Conservation (phyloP, 2,329 filamentous ascomycete genomes). For the Talaromyces atroroseus region DNA sequence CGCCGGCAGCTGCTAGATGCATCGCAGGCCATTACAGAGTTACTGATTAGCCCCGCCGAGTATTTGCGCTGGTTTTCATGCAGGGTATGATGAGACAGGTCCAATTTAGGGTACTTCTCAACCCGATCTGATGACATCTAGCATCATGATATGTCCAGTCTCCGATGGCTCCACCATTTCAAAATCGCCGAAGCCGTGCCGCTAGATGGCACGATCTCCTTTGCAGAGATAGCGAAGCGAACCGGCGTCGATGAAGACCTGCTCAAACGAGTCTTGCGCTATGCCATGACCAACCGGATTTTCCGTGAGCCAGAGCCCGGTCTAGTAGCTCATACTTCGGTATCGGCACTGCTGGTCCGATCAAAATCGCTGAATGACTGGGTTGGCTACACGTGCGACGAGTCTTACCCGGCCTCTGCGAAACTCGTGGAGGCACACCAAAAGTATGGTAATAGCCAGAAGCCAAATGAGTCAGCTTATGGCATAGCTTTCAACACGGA, state of each 20-base stretch:
- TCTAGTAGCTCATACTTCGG: conserved; percentile 23
- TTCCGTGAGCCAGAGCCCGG: conserved; percentile 25
- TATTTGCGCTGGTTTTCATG: conserved; percentile 7
- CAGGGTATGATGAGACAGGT: not conserved
- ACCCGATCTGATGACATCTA: not conserved
- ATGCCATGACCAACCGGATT: conserved; percentile 25
- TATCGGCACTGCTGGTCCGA: conserved; percentile 11
- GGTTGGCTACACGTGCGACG: conserved; percentile 14
- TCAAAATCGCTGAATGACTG: conserved; percentile 10
- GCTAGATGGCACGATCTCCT: conserved; percentile 17
- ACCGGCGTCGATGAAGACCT: conserved; percentile 18
- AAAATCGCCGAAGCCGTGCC: conserved; percentile 22
- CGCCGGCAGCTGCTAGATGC: conserved; percentile 4
- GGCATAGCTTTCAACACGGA: conserved; percentile 14
- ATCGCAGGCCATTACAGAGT: conserved; percentile 5
- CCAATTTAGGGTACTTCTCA: not conserved
- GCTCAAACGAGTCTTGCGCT: conserved; percentile 21
- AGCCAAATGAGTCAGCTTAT: conserved; percentile 9
- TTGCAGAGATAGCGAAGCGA: conserved; percentile 16
- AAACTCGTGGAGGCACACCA: conserved; percentile 16
- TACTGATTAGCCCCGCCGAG: conserved; percentile 3
- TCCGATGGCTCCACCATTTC: conserved; percentile 22
- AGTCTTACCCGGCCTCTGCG: conserved; percentile 14
- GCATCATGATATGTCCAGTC: conserved; percentile 16
- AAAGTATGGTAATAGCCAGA: conserved; percentile 11